Base-by-base conservation (phyloP, 345 rosid species). In the Bretschneidera sinensis region DNA sequence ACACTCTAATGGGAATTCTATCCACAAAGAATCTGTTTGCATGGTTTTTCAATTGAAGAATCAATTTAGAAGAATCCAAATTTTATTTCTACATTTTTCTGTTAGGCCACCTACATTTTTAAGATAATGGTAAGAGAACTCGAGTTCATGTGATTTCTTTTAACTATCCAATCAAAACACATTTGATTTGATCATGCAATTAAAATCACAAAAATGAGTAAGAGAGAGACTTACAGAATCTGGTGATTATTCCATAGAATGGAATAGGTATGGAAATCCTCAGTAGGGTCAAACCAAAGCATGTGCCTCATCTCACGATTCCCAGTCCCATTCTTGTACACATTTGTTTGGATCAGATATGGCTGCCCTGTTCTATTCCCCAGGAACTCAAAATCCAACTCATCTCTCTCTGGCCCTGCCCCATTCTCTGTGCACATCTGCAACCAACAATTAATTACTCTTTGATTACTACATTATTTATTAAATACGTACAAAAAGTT, bases 341-440 rank as follows among this genome's bases (percentile, higher is more conserved):
- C 79, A 68, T 94, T 94, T 55, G 99, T 94, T 60, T 94, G 99
- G 24, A 94, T 79, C 52, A 94, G 57, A 60, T 90, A 94, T 0
- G 99, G 99, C 22, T 94, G 62, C 21, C 99, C 97, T 2, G 78
- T 88, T 69, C 97, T 82, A 43, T 94, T 94, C 55, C 99, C 99
- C 71, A 94, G 54, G 84, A 94, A 94, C 80, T 94, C 99, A 57
- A 94, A 78, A 65, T 94, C 99, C 59, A 94, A 35, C 73, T 94
- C 99, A 72, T 94, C 99, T 62, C 99, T 85, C 51, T 82, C 82
- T 59, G 97, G 97, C 55, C 99, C 96, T 19, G 98, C 96, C 8
- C 95, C 98, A 63, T 84, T 82, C 76, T 85, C 97, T 4, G 94
- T 69, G 43, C 98, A 92, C 98, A 92, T 92, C 98, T 92, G 83